Evolutionary conservation across 805 yeast species (phyloP).

Genomic region (Isabelozyma rhagii): DNA sequence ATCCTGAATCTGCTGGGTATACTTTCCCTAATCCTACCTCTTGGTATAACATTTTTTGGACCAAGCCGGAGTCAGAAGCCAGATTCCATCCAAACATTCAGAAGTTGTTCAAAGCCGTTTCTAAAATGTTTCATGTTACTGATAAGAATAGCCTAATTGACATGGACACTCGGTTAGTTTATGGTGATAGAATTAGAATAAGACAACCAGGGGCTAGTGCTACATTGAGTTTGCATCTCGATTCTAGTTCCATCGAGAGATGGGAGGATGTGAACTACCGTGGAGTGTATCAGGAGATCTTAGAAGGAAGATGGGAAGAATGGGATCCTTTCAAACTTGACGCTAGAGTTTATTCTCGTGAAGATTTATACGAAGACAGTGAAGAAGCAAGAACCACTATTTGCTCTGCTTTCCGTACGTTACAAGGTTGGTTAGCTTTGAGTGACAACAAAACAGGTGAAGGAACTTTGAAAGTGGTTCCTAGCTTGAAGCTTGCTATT

Average conservation of each 20-base stretch:
- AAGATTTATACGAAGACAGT: constrained; percentile 26
- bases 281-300: constrained; percentile 31
- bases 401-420: constrained; percentile 37
- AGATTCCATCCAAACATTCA: constrained; percentile 34
- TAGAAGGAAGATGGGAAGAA: constrained; percentile 39
- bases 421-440: constrained; percentile 46
- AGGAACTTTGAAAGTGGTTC: constrained; percentile 39
- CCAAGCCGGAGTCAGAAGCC: constrained; percentile 40
- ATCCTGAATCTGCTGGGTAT: constrained; percentile 26
- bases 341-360: constrained; percentile 28
- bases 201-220: constrained; percentile 32
- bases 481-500: constrained; percentile 30
- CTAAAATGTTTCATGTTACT: constrained; percentile 9
- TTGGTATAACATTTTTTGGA: constrained; percentile 40
- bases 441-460: constrained; percentile 31
- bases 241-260: constrained; percentile 39
- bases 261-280: constrained; percentile 44
- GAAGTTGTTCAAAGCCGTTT: constrained; percentile 19
- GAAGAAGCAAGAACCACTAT: constrained; percentile 8
- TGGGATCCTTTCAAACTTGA: constrained; percentile 39
- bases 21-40: constrained; percentile 24
- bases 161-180: constrained; percentile 28
- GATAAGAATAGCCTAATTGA: constrained; percentile 20
- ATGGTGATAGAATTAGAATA: constrained; percentile 42
- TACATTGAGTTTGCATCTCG: constrained; percentile 38